These are phyloP conservation scores for Fusarium lyarnte DNA, from an alignment of 2,329 filamentous ascomycete species.

Conservation along the genomic window DNA sequence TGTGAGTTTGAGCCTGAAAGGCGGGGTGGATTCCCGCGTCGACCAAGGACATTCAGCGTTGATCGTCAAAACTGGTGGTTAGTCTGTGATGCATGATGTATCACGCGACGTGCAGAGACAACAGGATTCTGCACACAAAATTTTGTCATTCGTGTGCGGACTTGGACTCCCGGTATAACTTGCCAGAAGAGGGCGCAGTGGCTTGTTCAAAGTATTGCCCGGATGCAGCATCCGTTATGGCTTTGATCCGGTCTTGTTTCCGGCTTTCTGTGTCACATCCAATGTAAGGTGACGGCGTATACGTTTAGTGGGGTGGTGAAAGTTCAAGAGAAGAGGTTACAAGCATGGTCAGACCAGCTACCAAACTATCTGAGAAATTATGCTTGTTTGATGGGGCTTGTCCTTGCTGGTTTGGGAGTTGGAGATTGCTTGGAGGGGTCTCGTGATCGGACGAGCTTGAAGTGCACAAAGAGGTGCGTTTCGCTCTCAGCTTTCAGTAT, in stretches of 20 bases:
- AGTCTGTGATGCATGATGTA: neutral
- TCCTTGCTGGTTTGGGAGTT: neutral
- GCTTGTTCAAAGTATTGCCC: neutral
- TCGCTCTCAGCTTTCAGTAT: no score
- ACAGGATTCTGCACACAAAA: neutral
- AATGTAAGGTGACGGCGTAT: neutral
- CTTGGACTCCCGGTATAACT: neutral
- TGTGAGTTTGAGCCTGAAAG: neutral
- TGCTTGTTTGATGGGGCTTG: neutral
- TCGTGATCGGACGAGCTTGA: neutral
- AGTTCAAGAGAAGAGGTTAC: neutral
- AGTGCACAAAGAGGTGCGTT: neutral
- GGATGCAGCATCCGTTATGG: constrained; percentile 4
- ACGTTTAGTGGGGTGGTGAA: neutral
- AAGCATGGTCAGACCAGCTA: neutral
- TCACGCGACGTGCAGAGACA: constrained; percentile 13
- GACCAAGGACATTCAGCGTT: neutral
- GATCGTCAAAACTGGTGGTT: neutral
- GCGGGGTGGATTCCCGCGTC: neutral
- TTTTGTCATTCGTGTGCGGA: neutral
- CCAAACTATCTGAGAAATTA: neutral
- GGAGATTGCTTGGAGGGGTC: neutral
- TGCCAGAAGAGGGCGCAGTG: neutral
- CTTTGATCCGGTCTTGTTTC: neutral
- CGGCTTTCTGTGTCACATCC: neutral